Conservation (phyloP, 73 alveolate species). For the Durusdinium trenchii region DNA sequence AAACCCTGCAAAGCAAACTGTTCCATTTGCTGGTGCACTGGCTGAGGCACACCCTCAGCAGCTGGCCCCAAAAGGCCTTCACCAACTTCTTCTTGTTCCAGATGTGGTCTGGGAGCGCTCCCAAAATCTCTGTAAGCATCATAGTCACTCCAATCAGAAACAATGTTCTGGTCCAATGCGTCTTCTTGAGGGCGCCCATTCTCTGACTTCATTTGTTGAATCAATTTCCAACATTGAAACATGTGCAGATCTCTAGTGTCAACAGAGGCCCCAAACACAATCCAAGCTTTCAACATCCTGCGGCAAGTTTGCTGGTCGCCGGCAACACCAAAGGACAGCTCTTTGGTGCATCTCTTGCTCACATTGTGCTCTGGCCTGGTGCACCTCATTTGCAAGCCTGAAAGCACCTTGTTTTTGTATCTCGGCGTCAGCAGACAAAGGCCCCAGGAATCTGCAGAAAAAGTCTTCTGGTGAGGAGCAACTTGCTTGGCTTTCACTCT, state of each 20-base stretch:
- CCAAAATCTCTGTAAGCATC: not conserved
- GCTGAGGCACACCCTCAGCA: not conserved
- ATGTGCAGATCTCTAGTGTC: not conserved
- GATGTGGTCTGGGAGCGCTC: not conserved
- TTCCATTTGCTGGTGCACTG: conserved; percentile 30
- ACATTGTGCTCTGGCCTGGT: conserved; percentile 22
- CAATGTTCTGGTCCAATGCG: not conserved
- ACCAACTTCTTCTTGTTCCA: not conserved
- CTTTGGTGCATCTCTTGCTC: conserved; percentile 8
- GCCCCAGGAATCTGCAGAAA: not conserved
- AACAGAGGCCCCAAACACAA: conserved; percentile 1
- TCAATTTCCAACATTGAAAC: not conserved
- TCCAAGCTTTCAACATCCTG: not conserved
- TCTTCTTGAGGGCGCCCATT: not conserved
- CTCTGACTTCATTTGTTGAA: not conserved
- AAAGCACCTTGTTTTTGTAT: conserved; percentile 5
- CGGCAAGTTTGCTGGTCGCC: not conserved
- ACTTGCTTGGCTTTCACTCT: not conserved
- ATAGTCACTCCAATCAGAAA: not conserved
- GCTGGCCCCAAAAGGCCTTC: not conserved
- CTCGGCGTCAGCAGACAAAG: not conserved
- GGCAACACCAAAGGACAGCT: conserved; percentile 28
- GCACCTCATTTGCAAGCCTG: conserved; percentile 25
- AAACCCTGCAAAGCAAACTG: not conserved
- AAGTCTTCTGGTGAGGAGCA: not conserved